These are phyloP conservation scores for Aspergillus saccharolyticus DNA, from an alignment of 495 filamentous ascomycete species.

Conservation along the genomic window DNA sequence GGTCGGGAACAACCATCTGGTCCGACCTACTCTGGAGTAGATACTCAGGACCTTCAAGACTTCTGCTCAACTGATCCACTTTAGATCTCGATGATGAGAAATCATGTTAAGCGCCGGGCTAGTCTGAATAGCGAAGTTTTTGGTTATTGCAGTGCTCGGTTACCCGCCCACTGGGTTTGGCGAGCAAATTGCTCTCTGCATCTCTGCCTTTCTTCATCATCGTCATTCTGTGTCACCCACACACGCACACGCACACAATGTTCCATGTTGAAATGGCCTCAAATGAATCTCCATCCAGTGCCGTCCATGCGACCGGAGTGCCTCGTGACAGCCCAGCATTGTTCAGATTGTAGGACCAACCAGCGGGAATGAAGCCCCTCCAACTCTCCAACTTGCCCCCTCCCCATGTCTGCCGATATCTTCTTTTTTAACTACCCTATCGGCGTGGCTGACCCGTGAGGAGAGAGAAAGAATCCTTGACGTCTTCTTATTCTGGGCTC, in stretches of 20 bases:
- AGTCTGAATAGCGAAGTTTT: not conserved
- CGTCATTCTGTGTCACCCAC: not conserved
- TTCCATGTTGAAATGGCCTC: not conserved
- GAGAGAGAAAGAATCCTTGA: not conserved
- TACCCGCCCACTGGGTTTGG: not conserved
- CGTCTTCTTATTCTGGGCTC: not conserved
- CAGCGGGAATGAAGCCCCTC: conserved; percentile 10
- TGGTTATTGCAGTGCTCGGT: not conserved
- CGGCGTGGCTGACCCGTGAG: not conserved
- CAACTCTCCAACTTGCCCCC: conserved; percentile 8
- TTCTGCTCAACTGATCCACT: conserved; percentile 4
- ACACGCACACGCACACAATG: too few species aligned
- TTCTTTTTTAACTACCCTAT: not conserved
- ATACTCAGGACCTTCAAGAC: not conserved
- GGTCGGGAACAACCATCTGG: too few species aligned
- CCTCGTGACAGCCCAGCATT: conserved; percentile 6
- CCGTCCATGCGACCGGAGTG: conserved; percentile 4
- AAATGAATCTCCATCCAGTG: not conserved
- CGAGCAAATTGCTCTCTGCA: not conserved
- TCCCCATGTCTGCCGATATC: too few species aligned
- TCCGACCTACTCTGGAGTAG: too few species aligned
- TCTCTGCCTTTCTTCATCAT: not conserved
- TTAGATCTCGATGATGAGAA: not conserved
- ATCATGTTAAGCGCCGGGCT: conserved; percentile 3
- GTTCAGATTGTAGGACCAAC: conserved; percentile 9